Percentiles rank a stretch among this genome's conserved stretches.
phyloP scores from a whole-genome alignment of 106 monocot species.

The Chionographis japonica region DNA sequence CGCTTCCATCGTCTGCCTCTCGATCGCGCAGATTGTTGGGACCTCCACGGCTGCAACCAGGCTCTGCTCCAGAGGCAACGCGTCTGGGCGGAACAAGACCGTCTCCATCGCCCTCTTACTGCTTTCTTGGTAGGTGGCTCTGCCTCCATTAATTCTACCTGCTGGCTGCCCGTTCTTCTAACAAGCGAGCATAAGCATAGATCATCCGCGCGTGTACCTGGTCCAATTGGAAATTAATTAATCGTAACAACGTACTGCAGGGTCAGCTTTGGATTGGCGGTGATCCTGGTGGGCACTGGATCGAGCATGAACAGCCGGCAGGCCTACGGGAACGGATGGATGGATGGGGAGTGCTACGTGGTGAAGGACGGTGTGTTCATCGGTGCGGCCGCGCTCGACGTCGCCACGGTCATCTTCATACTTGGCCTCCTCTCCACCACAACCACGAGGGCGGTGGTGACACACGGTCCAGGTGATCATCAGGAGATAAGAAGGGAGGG shows the following conservation, averaged over 20 bases:
- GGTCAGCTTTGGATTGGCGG: conserved; percentile 51
- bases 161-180: background rate
- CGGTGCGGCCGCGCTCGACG: conserved; percentile 41
- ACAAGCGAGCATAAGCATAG: background rate
- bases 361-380: conserved; percentile 61
- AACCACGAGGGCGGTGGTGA: background rate
- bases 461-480: too few relatives aligned
- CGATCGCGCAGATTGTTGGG: conserved; percentile 54
- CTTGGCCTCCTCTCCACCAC: conserved; percentile 26
- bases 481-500: too few relatives aligned
- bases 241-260: conserved; percentile 16
- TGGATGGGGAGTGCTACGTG: conserved; percentile 75
- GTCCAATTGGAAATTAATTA: background rate
- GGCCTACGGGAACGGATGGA: conserved; percentile 71
- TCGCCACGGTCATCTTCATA: conserved; percentile 16
- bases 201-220: background rate
- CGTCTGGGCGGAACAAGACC: conserved; percentile 2
- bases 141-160: background rate
- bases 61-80: conserved; percentile 6
- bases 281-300: conserved; percentile 43
- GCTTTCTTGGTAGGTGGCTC: conserved; percentile 51
- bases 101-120: conserved; percentile 30
- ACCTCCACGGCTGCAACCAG: conserved; percentile 25
- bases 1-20: conserved; percentile 55
- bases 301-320: conserved; percentile 82